Conservation (phyloP, 2,329 filamentous ascomycete species). For the Beauveria medogensis region DNA sequence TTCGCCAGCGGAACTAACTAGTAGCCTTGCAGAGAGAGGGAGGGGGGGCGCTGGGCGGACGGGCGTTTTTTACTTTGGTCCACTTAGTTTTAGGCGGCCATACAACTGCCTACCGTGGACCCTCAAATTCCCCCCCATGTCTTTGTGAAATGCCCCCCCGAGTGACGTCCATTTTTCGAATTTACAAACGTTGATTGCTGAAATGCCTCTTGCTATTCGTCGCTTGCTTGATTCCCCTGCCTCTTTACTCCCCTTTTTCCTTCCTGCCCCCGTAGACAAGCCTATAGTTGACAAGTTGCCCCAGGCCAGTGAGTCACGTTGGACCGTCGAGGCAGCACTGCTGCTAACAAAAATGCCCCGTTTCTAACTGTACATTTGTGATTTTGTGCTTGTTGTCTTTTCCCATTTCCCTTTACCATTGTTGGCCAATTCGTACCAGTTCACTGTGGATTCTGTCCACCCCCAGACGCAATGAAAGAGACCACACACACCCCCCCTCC, state of each 20-base stretch:
- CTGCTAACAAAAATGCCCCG: not conserved
- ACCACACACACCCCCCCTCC: not conserved
- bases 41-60: too few species aligned
- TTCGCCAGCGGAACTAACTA: not conserved
- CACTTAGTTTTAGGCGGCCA: not conserved
- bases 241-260: not conserved
- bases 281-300: too few species aligned
- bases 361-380: not conserved
- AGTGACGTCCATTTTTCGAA: not conserved
- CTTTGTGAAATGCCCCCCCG: not conserved
- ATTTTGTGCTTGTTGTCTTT: not conserved
- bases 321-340: not conserved
- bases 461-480: not conserved
- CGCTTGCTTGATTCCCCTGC: too few species aligned
- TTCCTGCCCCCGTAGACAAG: not conserved
- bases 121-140: not conserved
- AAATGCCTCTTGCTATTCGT: not conserved
- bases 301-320: not conserved
- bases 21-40: not conserved
- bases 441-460: not conserved
- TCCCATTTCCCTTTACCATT: not conserved
- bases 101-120: not conserved
- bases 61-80: not conserved
- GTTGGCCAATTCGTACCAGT: constrained; percentile 1
- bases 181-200: not conserved